These are phyloP conservation scores for Teratosphaeria viscida DNA, from an alignment of 2,329 filamentous ascomycete genomes.

Conservation along the genomic window DNA sequence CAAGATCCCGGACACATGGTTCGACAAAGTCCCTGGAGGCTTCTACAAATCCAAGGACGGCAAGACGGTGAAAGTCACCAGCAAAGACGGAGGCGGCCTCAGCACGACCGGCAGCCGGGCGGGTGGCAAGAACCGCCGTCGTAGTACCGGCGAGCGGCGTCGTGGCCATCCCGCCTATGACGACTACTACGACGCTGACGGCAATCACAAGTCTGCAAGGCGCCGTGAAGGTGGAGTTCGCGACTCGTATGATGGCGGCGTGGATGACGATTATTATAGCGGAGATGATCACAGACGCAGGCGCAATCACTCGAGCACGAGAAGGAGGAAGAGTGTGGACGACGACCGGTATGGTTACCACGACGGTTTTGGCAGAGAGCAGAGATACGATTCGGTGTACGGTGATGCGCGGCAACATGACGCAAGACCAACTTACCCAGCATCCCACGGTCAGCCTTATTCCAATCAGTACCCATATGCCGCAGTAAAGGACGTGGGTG, in stretches of 20 bases:
- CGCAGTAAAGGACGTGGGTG: slow-evolving; percentile 4
- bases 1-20: slow-evolving; percentile 29
- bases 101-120: slow-evolving; percentile 1
- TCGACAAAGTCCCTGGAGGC: slow-evolving; percentile 28
- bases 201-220: slow-evolving; percentile 10
- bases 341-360: slow-evolving; percentile 14
- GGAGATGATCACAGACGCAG: slow-evolving; percentile 14
- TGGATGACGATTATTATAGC: slow-evolving; percentile 15
- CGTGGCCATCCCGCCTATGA: slow-evolving; percentile 9
- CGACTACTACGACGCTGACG: slow-evolving; percentile 16
- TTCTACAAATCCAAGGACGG: slow-evolving; percentile 24
- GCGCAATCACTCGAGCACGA: slow-evolving; percentile 4
- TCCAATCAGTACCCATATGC: not conserved
- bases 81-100: slow-evolving; percentile 8
- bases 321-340: slow-evolving; percentile 8
- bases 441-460: not conserved
- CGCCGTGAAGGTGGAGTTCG: not conserved
- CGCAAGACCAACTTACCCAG: not conserved
- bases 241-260: slow-evolving; percentile 14
- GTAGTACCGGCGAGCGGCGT: slow-evolving; percentile 8
- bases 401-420: not conserved
- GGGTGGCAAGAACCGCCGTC: slow-evolving; percentile 8
- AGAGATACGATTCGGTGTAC: slow-evolving; percentile 4
- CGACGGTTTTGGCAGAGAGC: slow-evolving; percentile 9
- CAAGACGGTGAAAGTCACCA: slow-evolving; percentile 2